Percentiles rank a stretch among this genome's conserved stretches.
phyloP scores from a whole-genome alignment of 2,329 filamentous ascomycete genomes.

The Laburnicola sp. region DNA sequence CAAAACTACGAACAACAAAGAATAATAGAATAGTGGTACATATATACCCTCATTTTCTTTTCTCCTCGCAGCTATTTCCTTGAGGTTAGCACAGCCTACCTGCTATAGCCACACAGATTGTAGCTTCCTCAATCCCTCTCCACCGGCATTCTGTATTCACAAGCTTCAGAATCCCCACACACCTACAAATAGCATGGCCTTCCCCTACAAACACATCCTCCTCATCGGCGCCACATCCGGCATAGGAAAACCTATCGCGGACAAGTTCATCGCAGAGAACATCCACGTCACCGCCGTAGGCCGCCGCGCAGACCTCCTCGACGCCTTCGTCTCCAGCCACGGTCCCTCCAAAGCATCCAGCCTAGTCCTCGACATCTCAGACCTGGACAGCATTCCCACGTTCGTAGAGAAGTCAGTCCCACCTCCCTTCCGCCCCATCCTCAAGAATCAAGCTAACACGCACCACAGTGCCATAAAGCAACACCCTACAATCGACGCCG shows the following conservation, averaged over 20 bases:
- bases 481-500: constrained; percentile 57
- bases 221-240: constrained; percentile 60
- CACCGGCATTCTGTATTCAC: too few species aligned
- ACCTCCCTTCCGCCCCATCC: not conserved
- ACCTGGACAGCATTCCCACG: constrained; percentile 46
- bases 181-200: too few species aligned
- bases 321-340: constrained; percentile 51
- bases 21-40: too few species aligned
- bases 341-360: constrained; percentile 46
- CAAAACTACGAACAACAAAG: too few species aligned
- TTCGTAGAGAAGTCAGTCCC: constrained; percentile 47
- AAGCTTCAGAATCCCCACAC: too few species aligned
- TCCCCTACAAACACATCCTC: constrained; percentile 59
- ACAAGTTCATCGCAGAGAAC: constrained; percentile 51
- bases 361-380: constrained; percentile 52
- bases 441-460: not conserved
- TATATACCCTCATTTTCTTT: too few species aligned
- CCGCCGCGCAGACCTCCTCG: constrained; percentile 55
- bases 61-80: too few species aligned
- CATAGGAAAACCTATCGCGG: constrained; percentile 55
- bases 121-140: too few species aligned
- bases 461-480: constrained; percentile 35
- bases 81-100: too few species aligned
- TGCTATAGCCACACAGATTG: too few species aligned
- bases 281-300: constrained; percentile 60